Base-by-base conservation (phyloP, 140 eudicot species). In the Ambrosia hybrid region DNA sequence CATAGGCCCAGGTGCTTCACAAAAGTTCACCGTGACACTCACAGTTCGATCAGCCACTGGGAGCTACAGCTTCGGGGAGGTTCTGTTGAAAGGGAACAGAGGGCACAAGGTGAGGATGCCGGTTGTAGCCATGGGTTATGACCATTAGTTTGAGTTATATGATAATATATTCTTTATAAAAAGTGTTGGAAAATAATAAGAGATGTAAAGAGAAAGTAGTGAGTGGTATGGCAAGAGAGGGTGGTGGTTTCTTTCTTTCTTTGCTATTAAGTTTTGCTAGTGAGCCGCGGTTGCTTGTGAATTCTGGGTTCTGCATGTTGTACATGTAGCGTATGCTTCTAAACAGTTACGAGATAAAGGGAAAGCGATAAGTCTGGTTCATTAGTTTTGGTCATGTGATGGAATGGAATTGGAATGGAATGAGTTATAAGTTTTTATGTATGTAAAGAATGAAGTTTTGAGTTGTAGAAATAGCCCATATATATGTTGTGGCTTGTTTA, bases 41-140 rank as follows among this genome's bases (percentile, higher is more conserved):
- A 82, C 96, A 2, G 96, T 83, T 26, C 84, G 96, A 66, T 88
- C 99, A 12, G 69, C 83, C 39, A 80, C 87, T 0, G 91, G 88
- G n/a, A 12, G 81, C 76, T 95, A 95, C 74, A 85, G 92, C 59
- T 95, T 95, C 41, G 99, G 99, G 3, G 90, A 88, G 83, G 97
- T 95, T n/a, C 9, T 80, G 61, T 71, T 95, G 83, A 95, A 95
- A 78, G 99, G 99, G 56, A 86, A 83, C 70, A 75, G 97, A 81
- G 96, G 99, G 52, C 99, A 95, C 72, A 95, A 83, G 84, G 99
- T 95, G 30, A 77, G 95, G 79, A 81, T 95, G 75, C 99, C 96
- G 2, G 95, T 95, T 21, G 97, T 91, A 61, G 97, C 92, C 12
- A 95, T 85, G 97, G 99, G 99, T 55, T 95, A 91, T 69, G 79